phyloP scores from a whole-genome alignment of 2,329 filamentous ascomycete genomes.

The Phaeomoniella chlamydospora region DNA sequence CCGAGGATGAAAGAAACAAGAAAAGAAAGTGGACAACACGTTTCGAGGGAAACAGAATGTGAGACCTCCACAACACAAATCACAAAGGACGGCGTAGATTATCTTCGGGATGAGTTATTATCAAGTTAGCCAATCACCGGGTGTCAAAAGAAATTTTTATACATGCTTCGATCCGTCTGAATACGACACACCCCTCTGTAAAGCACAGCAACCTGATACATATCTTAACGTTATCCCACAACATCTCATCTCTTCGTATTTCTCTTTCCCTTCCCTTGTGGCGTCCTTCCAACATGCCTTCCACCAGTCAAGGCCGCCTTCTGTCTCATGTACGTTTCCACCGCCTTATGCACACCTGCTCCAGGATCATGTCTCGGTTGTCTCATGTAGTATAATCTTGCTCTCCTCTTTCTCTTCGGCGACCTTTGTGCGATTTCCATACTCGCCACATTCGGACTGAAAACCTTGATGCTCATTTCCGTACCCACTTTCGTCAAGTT shows the following conservation, averaged over 20 bases:
- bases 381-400: conserved; percentile 77
- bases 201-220: too few relatives aligned
- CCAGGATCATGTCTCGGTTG: conserved; percentile 77
- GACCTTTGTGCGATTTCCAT: conserved; percentile 87
- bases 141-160: too few relatives aligned
- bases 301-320: conserved; percentile 29
- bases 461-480: conserved; percentile 97
- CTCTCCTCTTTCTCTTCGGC: conserved; percentile 71
- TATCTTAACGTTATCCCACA: too few relatives aligned
- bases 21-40: too few relatives aligned
- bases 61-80: too few relatives aligned
- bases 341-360: conserved; percentile 62
- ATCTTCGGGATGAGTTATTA: too few relatives aligned
- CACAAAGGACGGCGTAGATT: too few relatives aligned
- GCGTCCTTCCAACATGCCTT: conserved; percentile 3
- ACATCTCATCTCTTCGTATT: not conserved
- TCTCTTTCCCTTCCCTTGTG: not conserved
- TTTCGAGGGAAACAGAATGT: too few relatives aligned
- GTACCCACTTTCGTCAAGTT: conserved; percentile 76
- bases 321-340: conserved; percentile 48
- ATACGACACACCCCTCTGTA: too few relatives aligned
- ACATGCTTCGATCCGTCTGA: too few relatives aligned
- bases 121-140: too few relatives aligned
- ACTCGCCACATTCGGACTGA: conserved; percentile 73
- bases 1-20: too few relatives aligned